Conservation (phyloP, 495 filamentous ascomycete species). For the Aeminium ludgeri region DNA sequence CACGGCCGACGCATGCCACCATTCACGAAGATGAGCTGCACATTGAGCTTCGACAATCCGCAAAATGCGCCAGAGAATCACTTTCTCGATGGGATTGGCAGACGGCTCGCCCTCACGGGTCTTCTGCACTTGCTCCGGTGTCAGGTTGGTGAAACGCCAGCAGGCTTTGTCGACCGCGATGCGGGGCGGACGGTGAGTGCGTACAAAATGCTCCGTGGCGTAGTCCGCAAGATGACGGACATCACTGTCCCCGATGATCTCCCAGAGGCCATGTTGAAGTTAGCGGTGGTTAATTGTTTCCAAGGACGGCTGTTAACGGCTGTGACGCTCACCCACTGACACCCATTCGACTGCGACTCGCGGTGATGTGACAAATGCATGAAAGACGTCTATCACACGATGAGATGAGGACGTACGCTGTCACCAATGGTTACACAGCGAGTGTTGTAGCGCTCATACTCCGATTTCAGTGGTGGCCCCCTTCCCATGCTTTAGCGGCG, state of each 20-base stretch:
- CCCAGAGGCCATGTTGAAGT: conserved; percentile 14
- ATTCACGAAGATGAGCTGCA: conserved; percentile 20
- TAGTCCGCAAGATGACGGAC: conserved; percentile 14
- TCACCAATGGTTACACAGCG: too few relatives aligned
- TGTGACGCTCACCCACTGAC: too few relatives aligned
- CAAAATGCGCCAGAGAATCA: conserved; percentile 16
- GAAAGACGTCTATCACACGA: too few relatives aligned
- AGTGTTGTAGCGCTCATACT: too few relatives aligned
- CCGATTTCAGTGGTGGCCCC: too few relatives aligned
- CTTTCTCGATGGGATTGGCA: conserved; percentile 20
- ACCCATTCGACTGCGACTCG: too few relatives aligned
- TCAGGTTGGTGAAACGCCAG: conserved; percentile 21
- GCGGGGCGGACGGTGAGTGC: conserved; percentile 12
- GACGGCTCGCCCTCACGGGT: conserved; percentile 18
- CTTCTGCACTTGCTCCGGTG: conserved; percentile 8
- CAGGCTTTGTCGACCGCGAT: conserved; percentile 21
- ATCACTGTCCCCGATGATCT: conserved; percentile 16
- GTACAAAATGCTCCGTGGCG: conserved; percentile 10
- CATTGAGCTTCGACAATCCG: conserved; percentile 15
- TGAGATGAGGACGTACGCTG: too few relatives aligned
- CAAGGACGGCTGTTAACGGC: too few relatives aligned
- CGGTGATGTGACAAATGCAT: too few relatives aligned
- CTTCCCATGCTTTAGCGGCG: too few relatives aligned
- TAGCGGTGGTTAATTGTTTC: too few relatives aligned
- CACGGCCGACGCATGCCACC: conserved; percentile 15